phyloP scores from a whole-genome alignment of 345 rosid genomes.

The Eucalyptus sp. region DNA sequence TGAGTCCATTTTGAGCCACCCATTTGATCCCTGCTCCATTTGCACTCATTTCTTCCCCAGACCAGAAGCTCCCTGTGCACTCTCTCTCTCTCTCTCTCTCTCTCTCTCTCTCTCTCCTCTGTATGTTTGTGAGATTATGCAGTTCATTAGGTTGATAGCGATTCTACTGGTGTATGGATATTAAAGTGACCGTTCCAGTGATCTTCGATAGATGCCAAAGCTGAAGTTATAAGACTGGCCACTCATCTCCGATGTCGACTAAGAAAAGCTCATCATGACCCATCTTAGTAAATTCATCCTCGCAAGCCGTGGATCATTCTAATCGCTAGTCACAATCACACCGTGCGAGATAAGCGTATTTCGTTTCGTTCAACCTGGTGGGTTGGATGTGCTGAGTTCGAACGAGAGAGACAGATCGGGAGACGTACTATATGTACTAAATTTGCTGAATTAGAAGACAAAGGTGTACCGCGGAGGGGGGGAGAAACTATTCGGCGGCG shows the following conservation, averaged over 20 bases:
- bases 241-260: neutral
- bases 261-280: neutral
- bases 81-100: neutral
- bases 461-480: neutral
- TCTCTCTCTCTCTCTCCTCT: neutral
- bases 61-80: neutral
- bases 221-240: neutral
- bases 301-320: neutral
- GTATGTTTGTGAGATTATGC: neutral
- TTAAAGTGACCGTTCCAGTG: neutral
- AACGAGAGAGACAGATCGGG: neutral
- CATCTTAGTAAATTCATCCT: neutral
- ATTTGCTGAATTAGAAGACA: neutral
- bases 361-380: neutral
- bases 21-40: neutral
- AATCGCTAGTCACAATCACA: neutral
- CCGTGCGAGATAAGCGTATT: neutral
- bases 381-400: neutral
- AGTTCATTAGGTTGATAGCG: neutral
- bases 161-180: neutral
- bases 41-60: neutral
- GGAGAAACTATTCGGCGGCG: neutral
- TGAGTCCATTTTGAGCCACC: neutral
- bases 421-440: neutral
- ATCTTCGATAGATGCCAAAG: neutral